Conservation (phyloP, 2,329 filamentous ascomycete genomes). For the Epichloe festucae region DNA sequence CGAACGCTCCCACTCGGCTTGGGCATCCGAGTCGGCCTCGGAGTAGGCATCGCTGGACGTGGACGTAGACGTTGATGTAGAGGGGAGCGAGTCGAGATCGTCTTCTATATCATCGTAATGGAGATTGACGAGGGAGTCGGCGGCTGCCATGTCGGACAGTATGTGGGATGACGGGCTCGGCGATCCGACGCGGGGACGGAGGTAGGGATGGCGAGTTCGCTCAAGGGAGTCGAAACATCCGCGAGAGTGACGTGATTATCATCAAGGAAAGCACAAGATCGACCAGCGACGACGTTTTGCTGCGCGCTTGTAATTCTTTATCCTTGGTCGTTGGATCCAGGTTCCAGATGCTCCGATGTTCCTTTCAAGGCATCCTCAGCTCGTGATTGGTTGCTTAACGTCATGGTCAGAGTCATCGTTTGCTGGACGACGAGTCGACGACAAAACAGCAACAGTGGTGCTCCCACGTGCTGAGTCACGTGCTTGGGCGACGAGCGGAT, state of each 20-base stretch:
- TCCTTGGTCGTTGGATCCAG: background rate
- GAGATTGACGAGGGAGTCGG: constrained; percentile 38
- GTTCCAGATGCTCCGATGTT: background rate
- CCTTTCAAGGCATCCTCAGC: background rate
- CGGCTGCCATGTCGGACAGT: constrained; percentile 16
- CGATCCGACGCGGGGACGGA: too few relatives aligned
- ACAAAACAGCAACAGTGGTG: too few relatives aligned
- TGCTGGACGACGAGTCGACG: background rate
- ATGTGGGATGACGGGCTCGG: too few relatives aligned
- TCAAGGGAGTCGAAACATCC: background rate
- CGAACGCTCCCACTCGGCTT: constrained; percentile 89
- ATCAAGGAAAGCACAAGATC: background rate
- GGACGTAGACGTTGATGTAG: constrained; percentile 14
- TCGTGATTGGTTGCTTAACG: background rate
- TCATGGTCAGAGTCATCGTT: background rate
- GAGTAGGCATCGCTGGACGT: constrained; percentile 42
- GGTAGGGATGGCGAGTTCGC: background rate
- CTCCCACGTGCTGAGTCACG: background rate
- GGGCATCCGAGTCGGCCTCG: constrained; percentile 66
- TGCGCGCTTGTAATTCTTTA: background rate
- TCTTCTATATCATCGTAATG: constrained; percentile 37
- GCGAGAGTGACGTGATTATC: background rate
- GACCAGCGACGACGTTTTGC: background rate
- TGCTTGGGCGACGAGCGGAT: background rate
- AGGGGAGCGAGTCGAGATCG: constrained; percentile 52